Evolutionary conservation across 2,329 filamentous ascomycete genomes (phyloP), one percentile per base, ranked within the genome.

Genomic region (Pezicula carpinea): DNA sequence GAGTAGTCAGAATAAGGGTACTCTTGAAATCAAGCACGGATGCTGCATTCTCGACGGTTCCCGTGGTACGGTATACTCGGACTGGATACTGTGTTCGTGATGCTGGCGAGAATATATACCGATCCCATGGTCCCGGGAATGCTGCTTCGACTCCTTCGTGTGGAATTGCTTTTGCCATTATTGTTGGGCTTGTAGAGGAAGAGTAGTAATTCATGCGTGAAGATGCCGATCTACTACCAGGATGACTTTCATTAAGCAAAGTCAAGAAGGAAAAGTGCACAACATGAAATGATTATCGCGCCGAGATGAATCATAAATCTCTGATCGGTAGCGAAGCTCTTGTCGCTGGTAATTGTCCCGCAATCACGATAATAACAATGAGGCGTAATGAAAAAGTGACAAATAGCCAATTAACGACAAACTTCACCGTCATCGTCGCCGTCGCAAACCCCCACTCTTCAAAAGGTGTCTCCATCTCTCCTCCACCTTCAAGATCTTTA

Each of bases 41-140:
- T 14, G 41, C 4, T 18, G 36, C 39, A 29, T 43, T 40, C n/a
- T 40, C 29, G 36, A 50, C 48, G 23, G 33, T 33, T 3, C 48
- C 48, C 21, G 48, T 50, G 2, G 39, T 40, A 21, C 43, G 43
- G 26, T 39, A 43, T 31, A 50, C 39, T 6, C 48, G 43, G 13
- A 50, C 43, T 2, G 48, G 48, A 33, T 50, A 46, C 19, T 50
- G 48, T 11, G 39, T 50, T 34, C 48, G 39, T 5, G 48, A 50
- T 11, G 39, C 48, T 31, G 48, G 48, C 17, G 48, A 50, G 33
- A 46, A 47, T 19, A 39, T 50, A 15, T 46, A 50, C 3, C 29
- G 48, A 29, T 50, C 48, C 43, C 48, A 50, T n/a, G 44, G 43
- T 14, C 48, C 43, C 2, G 33, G 39, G n/a, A 50, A 50, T 15